Conservation (phyloP, 2,329 filamentous ascomycete species). For the Chaetomium globosum region DNA sequence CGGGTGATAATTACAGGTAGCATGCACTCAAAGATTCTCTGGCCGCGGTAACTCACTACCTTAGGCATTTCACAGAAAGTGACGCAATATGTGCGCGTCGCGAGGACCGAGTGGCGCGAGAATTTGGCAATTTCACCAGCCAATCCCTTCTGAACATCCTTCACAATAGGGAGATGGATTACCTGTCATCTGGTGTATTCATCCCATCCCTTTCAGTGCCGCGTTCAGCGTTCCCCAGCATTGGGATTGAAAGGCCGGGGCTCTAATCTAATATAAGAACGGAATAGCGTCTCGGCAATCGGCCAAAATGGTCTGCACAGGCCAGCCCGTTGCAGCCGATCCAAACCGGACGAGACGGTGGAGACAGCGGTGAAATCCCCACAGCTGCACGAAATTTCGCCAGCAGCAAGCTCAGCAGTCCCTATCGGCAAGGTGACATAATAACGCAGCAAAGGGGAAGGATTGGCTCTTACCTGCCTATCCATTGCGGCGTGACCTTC, state of each 20-base stretch:
- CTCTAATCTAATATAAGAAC: neutral
- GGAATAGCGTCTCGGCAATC: conserved; percentile 21
- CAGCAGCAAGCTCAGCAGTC: conserved; percentile 7
- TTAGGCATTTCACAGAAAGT: neutral
- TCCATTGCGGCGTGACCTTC: conserved; percentile 12
- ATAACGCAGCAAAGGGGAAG: conserved; percentile 19
- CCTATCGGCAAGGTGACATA: conserved; percentile 27
- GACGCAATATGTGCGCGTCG: neutral
- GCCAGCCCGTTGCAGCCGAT: conserved; percentile 19
- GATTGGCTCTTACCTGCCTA: conserved; percentile 7
- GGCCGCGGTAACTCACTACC: neutral
- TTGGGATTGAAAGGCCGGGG: neutral
- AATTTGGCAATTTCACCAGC: neutral
- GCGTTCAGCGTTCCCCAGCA: neutral
- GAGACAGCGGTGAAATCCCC: conserved; percentile 1
- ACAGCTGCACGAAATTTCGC: conserved; percentile 25
- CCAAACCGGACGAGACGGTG: conserved; percentile 16
- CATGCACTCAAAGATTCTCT: neutral
- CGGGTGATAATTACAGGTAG: conserved; percentile 1
- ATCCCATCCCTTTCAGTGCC: neutral
- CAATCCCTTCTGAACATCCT: neutral
- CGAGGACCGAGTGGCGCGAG: neutral
- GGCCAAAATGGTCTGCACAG: conserved; percentile 13
- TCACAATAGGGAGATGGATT: neutral
- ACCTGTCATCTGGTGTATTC: neutral